Evolutionary conservation across 495 filamentous ascomycete genomes (phyloP), one percentile per base, ranked within the genome.

Genomic region (Penicillium argentinense): DNA sequence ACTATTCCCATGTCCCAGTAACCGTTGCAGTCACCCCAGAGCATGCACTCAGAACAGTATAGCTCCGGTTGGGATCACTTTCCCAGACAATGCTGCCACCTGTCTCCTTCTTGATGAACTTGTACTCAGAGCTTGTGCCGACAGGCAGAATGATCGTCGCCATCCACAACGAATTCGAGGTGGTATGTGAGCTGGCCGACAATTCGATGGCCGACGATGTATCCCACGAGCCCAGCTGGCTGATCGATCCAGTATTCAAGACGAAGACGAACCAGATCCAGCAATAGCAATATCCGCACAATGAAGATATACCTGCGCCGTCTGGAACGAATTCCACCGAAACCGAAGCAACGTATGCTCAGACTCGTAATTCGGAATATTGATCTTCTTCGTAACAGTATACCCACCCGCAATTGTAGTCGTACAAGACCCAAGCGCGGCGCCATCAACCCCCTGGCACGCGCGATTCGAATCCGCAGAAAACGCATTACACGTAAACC

Each of bases 81-180:
- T 87, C 80, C 82, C 81, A 85, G n/a, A 52, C 65, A 3, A 84
- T 62, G 7, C 51, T 64, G 1, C 81, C 78, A 55, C 79, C 74
- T 0, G 56, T 49, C 21, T 68, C 65, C 24, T 81, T 68, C 39
- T 75, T 73, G 45, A 87, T 74, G 51, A 78, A 88, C 67, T 88
- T 88, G 57, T 87, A 88, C 62, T 81, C 53, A 18, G 88, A 71
- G 1, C 47, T 56, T 32, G 65, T 65, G 0, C 80, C 79, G 0
- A 69, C 72, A 2, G 71, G 60, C 0, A 87, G 53, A 1, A 54
- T 51, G 2, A 85, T 38, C 0, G 71, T 73, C 0, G 56, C 71
- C 11, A 42, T 66, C 83, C 84, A 87, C 12, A 80, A 39, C 0
- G 76, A 81, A 52, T 83, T 73, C 26, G 55, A 68, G 1, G 54